Percentiles rank a stretch among this genome's conserved stretches.
Conservation (phyloP, 1,284 basidiomycete species). For the Vanrija pseudolonga region DNA sequence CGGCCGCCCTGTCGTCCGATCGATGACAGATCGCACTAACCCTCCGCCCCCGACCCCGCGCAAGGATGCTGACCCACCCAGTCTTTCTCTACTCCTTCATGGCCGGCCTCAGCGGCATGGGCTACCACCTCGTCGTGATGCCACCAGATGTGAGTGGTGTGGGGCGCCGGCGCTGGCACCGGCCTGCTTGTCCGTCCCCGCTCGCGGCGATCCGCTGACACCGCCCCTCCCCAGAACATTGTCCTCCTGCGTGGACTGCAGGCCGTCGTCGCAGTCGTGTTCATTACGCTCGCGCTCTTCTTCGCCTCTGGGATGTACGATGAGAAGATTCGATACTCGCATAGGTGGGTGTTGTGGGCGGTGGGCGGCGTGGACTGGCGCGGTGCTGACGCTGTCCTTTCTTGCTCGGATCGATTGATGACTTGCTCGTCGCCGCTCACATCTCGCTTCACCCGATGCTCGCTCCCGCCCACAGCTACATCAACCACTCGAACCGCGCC, state of each 20-base stretch:
- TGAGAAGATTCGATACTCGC: conserved; percentile 93
- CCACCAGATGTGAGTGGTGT: conserved; percentile 30
- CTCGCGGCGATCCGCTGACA: too few species aligned
- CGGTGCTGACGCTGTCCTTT: neutral
- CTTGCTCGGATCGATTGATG: too few species aligned
- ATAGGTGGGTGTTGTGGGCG: conserved; percentile 61
- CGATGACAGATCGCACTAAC: too few species aligned
- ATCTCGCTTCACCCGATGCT: neutral
- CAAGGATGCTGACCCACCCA: conserved; percentile 11
- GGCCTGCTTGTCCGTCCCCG: too few species aligned
- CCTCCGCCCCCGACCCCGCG: too few species aligned
- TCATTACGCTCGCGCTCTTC: conserved; percentile 88
- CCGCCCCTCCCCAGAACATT: conserved; percentile 23
- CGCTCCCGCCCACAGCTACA: conserved; percentile 62
- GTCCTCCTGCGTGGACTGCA: conserved; percentile 47
- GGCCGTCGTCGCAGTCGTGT: conserved; percentile 73
- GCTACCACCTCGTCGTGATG: conserved; percentile 27
- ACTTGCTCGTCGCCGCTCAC: neutral
- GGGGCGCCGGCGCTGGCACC: neutral
- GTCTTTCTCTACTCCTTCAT: conserved; percentile 43
- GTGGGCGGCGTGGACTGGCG: neutral
- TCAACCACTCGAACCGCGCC: conserved; percentile 90
- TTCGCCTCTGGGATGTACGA: conserved; percentile 95
- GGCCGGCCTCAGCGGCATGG: conserved; percentile 23
- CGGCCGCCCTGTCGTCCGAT: too few species aligned